Conservation (phyloP, 306 rosid genomes). For the Cucumis hystrix region DNA sequence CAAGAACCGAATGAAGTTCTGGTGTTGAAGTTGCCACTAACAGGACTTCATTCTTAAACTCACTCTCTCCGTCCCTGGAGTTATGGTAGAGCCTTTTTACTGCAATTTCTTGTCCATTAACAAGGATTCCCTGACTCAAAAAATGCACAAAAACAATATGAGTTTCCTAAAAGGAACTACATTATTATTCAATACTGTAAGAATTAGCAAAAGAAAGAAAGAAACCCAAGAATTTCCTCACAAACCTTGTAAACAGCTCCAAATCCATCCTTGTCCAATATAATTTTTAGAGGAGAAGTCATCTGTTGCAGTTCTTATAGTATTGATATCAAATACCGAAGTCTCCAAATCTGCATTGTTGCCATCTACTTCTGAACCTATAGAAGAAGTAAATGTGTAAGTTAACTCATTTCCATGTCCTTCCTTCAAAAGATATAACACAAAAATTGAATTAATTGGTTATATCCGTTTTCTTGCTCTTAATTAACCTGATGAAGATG, state of each 20-base stretch:
- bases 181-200: neutral
- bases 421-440: neutral
- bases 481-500: neutral
- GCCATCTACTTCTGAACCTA: neutral
- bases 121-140: slow-evolving; percentile 5
- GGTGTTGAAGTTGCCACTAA: slow-evolving; percentile 11
- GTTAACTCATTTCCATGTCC: neutral
- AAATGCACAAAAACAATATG: neutral
- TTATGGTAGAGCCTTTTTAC: slow-evolving; percentile 9
- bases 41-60: slow-evolving; percentile 14
- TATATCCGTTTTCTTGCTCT: neutral
- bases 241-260: slow-evolving; percentile 36
- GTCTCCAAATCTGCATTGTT: neutral
- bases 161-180: neutral
- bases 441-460: neutral
- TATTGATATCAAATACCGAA: slow-evolving; percentile 7
- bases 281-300: slow-evolving; percentile 23
- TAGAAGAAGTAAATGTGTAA: neutral
- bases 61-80: slow-evolving; percentile 5
- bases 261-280: slow-evolving; percentile 37
- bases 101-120: slow-evolving; percentile 3
- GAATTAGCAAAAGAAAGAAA: neutral
- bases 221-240: neutral
- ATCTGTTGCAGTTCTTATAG: slow-evolving; percentile 20
- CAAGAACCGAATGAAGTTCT: slow-evolving; percentile 11